These are phyloP conservation scores for Poa annua DNA, from an alignment of 176 grass and related monocot species.

Conservation along the genomic window DNA sequence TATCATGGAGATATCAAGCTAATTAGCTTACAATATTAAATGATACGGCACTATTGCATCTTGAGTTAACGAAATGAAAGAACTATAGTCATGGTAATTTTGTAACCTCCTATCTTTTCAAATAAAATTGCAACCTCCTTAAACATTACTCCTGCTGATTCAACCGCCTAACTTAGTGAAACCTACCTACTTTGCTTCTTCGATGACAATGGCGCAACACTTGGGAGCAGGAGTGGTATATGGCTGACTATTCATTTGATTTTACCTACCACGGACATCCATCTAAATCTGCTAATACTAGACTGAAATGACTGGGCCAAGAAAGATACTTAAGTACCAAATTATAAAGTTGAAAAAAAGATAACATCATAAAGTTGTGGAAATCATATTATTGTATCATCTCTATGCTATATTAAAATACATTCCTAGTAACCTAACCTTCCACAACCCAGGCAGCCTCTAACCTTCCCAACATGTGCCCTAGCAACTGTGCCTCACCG, in stretches of 20 bases:
- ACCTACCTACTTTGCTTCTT: slow-evolving; percentile 1
- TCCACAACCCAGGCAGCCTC: not conserved
- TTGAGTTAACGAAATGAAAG: slow-evolving; percentile 29
- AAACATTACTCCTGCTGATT: not conserved
- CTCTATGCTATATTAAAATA: not conserved
- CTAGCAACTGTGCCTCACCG: slow-evolving; percentile 39
- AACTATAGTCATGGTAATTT: not conserved
- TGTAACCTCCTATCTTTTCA: not conserved
- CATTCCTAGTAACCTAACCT: slow-evolving; percentile 17
- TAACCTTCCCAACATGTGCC: slow-evolving; percentile 46
- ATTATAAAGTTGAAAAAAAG: not conserved
- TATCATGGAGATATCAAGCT: too few relatives aligned
- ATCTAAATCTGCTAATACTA: slow-evolving; percentile 4
- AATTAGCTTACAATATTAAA: slow-evolving; percentile 13
- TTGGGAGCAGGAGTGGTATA: not conserved
- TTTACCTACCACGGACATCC: not conserved
- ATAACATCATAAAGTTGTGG: not conserved
- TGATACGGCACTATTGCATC: slow-evolving; percentile 5
- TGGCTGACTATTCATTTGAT: not conserved
- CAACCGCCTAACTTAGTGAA: not conserved
- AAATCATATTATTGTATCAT: not conserved
- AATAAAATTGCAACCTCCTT: not conserved
- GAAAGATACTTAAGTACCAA: not conserved
- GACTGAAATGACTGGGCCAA: not conserved
- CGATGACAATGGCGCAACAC: not conserved